Base-by-base conservation (phyloP, 1,139 yeast genomes). In the Yamadazyma sp. region DNA sequence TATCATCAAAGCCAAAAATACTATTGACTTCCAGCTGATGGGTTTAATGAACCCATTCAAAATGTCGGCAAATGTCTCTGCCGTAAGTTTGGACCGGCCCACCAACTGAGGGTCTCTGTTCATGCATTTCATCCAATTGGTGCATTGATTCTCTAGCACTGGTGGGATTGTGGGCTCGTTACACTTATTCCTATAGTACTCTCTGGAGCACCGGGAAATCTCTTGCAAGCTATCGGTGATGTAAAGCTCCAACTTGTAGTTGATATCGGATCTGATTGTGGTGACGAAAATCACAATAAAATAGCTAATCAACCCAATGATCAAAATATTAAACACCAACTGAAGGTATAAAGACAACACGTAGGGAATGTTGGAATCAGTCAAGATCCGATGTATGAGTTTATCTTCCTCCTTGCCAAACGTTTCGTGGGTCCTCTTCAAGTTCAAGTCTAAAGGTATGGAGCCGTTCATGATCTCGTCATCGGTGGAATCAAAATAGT, bases 121-220 rank as follows among this genome's bases (percentile, higher is more conserved):
- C 95, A 86, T 89, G 59, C 98, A 92, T 44, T 73, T 76, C 45
- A 79, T 83, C 95, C 96, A 87, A 29, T 68, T 67, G 23, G 74
- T 67, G 59, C 98, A 92, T 14, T 78, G 71, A n/a, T 64, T 61
- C 48, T 85, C 89, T 21, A 89, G 60, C 0, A 89, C 92, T 1
- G 96, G 96, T 0, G 78, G 82, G 20, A 83, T 59, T 24, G 55
- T 56, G 8, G 57, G 66, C 11, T 42, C 47, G 11, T 57, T 45
- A 55, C 98, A 92, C 51, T 82, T 77, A 59, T 92, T 90, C 26
- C 82, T 62, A 17, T 76, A 58, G 57, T 82, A 92, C 44, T 87
- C 84, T 35, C 81, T 69, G 4, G 83, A 70, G 59, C 98, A 92
- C 24, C 68, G 59, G 5, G 82, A 67, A 53, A 89, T 86, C 57